A percentile compares a stretch with the other conserved stretches of the same genome.
phyloP scores from a whole-genome alignment of 441 rosid species.

The Corymbia citriodora region DNA sequence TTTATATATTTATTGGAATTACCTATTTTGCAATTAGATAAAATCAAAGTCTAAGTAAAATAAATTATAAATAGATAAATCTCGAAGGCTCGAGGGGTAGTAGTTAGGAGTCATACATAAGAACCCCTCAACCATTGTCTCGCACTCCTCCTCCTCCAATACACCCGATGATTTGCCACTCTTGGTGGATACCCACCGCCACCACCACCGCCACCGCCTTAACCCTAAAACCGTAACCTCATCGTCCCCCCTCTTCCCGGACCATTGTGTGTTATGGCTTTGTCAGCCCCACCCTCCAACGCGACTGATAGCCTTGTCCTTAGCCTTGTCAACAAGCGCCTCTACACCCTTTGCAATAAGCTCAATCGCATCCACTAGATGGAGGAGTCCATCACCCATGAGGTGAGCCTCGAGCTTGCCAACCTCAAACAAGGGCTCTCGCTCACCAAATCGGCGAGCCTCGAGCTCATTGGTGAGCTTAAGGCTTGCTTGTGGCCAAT shows the following conservation, averaged over 20 bases:
- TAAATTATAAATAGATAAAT: neutral
- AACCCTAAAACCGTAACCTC: neutral
- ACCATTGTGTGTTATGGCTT: conserved; percentile 25
- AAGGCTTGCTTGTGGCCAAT: no score
- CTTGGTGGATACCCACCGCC: conserved; percentile 15
- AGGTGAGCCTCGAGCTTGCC: no score
- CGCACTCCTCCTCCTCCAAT: neutral
- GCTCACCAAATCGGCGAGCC: no score
- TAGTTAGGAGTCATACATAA: neutral
- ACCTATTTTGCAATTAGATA: neutral
- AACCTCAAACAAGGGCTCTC: no score
- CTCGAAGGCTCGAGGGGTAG: neutral
- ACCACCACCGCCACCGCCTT: neutral
- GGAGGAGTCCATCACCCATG: conserved; percentile 67
- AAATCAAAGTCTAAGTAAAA: neutral
- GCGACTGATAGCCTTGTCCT: conserved; percentile 71
- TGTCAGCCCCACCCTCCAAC: conserved; percentile 33
- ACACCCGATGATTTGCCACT: neutral
- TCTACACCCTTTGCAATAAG: conserved; percentile 85
- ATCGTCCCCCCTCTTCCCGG: neutral
- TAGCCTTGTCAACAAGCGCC: conserved; percentile 73
- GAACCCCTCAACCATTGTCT: neutral
- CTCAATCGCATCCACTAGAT: conserved; percentile 61
- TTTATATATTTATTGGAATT: neutral
- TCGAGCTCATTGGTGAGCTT: no score